Percentiles rank a stretch among this genome's conserved stretches.
These are phyloP conservation scores for Leishmania martiniquensis DNA, from an alignment of 208 protist genomes.

Conservation along the genomic window DNA sequence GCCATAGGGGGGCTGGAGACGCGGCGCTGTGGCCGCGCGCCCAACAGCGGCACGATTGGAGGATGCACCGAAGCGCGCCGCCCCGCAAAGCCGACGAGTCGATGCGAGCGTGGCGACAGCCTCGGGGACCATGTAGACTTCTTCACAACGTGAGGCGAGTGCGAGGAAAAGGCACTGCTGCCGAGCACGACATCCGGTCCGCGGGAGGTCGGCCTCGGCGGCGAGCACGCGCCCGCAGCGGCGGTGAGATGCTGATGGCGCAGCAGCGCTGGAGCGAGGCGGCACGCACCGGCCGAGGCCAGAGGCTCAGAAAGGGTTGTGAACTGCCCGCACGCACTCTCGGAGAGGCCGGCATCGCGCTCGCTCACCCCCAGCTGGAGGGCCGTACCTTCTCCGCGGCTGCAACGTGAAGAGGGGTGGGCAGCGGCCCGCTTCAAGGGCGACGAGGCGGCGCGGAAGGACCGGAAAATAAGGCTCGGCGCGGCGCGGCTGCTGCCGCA, in stretches of 20 bases:
- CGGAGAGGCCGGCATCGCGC: not conserved
- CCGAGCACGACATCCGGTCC: not conserved
- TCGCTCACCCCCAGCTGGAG: not conserved
- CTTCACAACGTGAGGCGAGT: not conserved
- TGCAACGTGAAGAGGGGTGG: not conserved
- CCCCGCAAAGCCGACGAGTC: too few relatives aligned
- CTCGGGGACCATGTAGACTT: not conserved
- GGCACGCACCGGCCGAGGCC: not conserved
- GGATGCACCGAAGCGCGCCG: not conserved
- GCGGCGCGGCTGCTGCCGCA: constrained; percentile 6
- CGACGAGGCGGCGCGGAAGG: constrained; percentile 15
- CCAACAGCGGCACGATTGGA: not conserved
- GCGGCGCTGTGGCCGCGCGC: constrained; percentile 15
- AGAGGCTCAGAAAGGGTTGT: too few relatives aligned
- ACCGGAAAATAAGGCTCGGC: constrained; percentile 33
- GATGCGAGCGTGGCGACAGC: not conserved
- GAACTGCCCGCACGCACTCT: not conserved
- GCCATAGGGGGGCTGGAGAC: constrained; percentile 20
- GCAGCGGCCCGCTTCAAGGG: constrained; percentile 21
- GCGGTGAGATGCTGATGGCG: not conserved
- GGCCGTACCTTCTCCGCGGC: not conserved
- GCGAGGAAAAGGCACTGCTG: not conserved
- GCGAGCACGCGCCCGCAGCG: not conserved
- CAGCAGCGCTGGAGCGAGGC: constrained; percentile 8
- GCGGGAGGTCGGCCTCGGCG: not conserved